These are phyloP conservation scores for Metrosideros polymorpha DNA, from an alignment of 441 rosid genomes.

Conservation along the genomic window DNA sequence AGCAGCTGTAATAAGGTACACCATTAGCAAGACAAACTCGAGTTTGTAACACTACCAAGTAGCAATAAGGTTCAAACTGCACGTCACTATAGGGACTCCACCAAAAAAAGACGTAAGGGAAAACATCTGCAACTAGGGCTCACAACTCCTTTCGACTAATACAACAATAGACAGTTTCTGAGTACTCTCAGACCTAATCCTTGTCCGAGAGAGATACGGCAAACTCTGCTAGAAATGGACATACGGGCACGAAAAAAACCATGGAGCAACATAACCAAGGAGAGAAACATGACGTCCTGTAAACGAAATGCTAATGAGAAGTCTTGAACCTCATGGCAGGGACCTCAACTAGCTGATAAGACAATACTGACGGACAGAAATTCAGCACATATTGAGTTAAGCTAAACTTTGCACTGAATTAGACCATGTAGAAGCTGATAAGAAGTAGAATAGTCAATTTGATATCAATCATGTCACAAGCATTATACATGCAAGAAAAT, in stretches of 20 bases:
- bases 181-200: neutral
- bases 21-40: neutral
- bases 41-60: neutral
- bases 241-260: neutral
- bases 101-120: no score
- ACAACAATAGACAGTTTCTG: neutral
- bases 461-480: neutral
- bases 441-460: neutral
- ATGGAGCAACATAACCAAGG: neutral
- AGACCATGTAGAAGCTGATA: neutral
- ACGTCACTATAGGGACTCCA: no score
- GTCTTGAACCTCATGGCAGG: neutral
- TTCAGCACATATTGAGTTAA: neutral
- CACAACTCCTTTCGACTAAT: neutral
- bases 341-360: neutral
- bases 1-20: slow-evolving; percentile 44
- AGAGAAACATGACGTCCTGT: neutral
- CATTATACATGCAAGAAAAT: neutral
- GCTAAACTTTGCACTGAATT: neutral
- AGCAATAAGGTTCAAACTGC: no score
- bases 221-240: neutral
- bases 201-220: neutral
- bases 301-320: neutral
- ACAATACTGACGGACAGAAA: neutral
- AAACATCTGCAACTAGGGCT: no score